These are phyloP conservation scores for Asterophora lycoperdoides DNA, from an alignment of 768 basidiomycete species.

Conservation along the genomic window DNA sequence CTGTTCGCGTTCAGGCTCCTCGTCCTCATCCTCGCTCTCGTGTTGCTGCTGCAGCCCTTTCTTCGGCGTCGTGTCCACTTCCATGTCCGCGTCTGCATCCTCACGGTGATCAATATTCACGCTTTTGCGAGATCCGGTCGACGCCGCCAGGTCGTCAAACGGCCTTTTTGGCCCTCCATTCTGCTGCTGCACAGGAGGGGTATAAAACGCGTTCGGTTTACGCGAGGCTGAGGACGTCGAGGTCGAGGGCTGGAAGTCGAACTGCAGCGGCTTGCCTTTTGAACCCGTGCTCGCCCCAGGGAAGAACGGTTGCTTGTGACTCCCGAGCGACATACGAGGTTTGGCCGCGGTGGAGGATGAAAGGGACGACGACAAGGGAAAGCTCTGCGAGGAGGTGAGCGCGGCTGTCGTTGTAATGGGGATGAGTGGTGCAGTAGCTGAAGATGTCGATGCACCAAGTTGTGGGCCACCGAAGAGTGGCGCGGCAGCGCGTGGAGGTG, in stretches of 20 bases:
- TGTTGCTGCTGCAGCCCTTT: not conserved
- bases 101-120: not conserved
- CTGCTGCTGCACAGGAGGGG: conserved; percentile 36
- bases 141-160: conserved; percentile 20
- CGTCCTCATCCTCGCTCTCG: conserved; percentile 10
- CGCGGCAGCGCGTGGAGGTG: conserved; percentile 18
- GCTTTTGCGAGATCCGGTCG: not conserved
- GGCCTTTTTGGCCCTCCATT: conserved; percentile 30
- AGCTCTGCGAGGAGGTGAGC: conserved; percentile 26
- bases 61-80: not conserved
- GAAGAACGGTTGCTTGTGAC: not conserved
- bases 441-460: conserved; percentile 11
- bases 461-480: conserved; percentile 33
- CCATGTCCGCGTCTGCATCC: conserved; percentile 4
- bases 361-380: conserved; percentile 15
- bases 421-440: conserved; percentile 14
- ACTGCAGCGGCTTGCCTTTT: not conserved
- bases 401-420: conserved; percentile 14
- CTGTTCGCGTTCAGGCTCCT: not conserved
- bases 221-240: conserved; percentile 42
- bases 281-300: conserved; percentile 1
- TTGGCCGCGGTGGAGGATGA: not conserved
- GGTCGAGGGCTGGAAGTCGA: not conserved
- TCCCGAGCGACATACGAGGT: not conserved
- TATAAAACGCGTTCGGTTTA: conserved; percentile 64